Evolutionary conservation across 352 stramenopile species (phyloP).

Genomic region (Pythium aristosporum): DNA sequence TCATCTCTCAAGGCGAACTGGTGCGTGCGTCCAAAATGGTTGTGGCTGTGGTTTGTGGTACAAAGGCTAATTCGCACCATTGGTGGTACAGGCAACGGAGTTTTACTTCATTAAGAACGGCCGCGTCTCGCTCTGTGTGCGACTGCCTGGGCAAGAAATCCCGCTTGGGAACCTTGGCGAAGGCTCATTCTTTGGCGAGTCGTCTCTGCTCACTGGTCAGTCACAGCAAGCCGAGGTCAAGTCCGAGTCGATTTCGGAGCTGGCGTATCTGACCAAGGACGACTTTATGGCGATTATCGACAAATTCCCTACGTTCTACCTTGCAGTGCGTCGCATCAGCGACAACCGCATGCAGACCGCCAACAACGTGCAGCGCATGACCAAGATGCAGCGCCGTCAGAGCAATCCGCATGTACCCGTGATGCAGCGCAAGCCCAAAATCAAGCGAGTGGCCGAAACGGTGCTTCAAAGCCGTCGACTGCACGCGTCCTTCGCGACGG

Average conservation of each 20-base stretch:
- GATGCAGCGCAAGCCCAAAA: slow-evolving; percentile 7
- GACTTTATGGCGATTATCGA: slow-evolving; percentile 61
- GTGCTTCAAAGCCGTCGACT: slow-evolving; percentile 8
- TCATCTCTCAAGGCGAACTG: slow-evolving; percentile 61
- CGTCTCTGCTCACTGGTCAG: slow-evolving; percentile 56
- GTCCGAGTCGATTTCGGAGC: slow-evolving; percentile 60
- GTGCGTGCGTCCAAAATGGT: slow-evolving; percentile 16
- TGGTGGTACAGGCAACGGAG: slow-evolving; percentile 34
- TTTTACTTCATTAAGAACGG: slow-evolving; percentile 82
- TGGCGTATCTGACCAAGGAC: slow-evolving; percentile 56
- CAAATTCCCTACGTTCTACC: slow-evolving; percentile 70
- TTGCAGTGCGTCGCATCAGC: slow-evolving; percentile 61
- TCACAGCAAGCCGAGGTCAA: slow-evolving; percentile 57
- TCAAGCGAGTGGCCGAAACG: slow-evolving; percentile 14
- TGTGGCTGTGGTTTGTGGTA: not conserved
- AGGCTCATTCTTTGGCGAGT: slow-evolving; percentile 77
- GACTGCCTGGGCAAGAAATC: slow-evolving; percentile 29
- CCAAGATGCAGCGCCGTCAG: slow-evolving; percentile 45
- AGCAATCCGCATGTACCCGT: slow-evolving; percentile 15
- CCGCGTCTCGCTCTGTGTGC: slow-evolving; percentile 54
- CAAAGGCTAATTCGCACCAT: not conserved
- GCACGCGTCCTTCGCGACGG: slow-evolving; percentile 9
- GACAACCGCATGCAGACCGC: slow-evolving; percentile 67
- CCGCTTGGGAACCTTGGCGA: slow-evolving; percentile 67
- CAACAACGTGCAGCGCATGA: slow-evolving; percentile 65